Evolutionary conservation across 805 yeast species (phyloP).

Genomic region (Candida ipomoeae): DNA sequence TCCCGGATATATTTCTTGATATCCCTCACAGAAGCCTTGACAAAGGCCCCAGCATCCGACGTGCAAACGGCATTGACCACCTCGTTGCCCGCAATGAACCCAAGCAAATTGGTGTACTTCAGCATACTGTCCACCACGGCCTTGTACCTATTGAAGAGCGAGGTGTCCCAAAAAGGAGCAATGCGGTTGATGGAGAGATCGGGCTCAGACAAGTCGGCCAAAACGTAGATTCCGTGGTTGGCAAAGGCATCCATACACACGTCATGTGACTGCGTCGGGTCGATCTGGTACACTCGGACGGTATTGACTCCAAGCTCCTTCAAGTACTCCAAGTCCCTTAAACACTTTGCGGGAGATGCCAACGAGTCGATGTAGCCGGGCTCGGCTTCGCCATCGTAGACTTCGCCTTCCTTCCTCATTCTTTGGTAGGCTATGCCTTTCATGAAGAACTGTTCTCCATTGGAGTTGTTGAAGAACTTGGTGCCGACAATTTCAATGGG

Average conservation of each 20-base stretch:
- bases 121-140: slow-evolving; percentile 32
- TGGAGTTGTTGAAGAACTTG: slow-evolving; percentile 68
- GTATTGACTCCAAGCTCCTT: slow-evolving; percentile 66
- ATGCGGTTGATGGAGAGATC: slow-evolving; percentile 29
- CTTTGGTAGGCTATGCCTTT: slow-evolving; percentile 88
- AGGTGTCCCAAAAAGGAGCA: slow-evolving; percentile 33
- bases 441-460: slow-evolving; percentile 80
- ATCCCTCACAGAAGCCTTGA: slow-evolving; percentile 36
- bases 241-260: slow-evolving; percentile 29
- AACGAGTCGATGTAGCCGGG: slow-evolving; percentile 65
- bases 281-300: slow-evolving; percentile 81
- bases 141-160: slow-evolving; percentile 26
- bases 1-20: slow-evolving; percentile 24
- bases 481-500: slow-evolving; percentile 62
- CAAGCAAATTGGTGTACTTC: slow-evolving; percentile 31
- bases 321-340: slow-evolving; percentile 78
- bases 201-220: slow-evolving; percentile 37
- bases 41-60: slow-evolving; percentile 31
- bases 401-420: slow-evolving; percentile 44
- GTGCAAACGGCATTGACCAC: slow-evolving; percentile 28
- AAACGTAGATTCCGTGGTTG: slow-evolving; percentile 33
- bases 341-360: slow-evolving; percentile 62
- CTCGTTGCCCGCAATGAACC: slow-evolving; percentile 41
- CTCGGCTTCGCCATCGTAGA: slow-evolving; percentile 17
- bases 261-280: slow-evolving; percentile 48